Base-by-base conservation (phyloP, 2,329 filamentous ascomycete genomes). In the Magnaporthales sp. region DNA sequence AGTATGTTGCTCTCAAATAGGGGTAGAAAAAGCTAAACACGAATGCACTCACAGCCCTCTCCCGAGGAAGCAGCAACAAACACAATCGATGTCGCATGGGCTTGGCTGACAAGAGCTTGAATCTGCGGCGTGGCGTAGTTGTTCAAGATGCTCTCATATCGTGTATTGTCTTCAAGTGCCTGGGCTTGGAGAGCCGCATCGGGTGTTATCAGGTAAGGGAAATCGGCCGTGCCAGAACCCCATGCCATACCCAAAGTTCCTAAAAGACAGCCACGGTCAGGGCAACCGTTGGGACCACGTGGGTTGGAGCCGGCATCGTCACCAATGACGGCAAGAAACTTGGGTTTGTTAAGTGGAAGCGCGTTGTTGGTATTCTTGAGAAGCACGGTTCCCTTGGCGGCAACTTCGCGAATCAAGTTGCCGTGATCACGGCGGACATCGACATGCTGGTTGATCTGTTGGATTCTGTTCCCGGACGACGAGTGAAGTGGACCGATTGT, bases 51-150 rank as follows among this genome's bases (percentile, higher is more conserved):
- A 46, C 38, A 65, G 6, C 92, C 93, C 78, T 98, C 95, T 66
- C 94, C 94, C 3, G 90, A 86, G 74, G 93, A 84, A 15, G 93
- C 89, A 71, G 97, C 97, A 73, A 91, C 93, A 72, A 98, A 98
- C 11, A 97, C 93, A 58, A 99, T 84, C 70, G 93, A 81, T 0
- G 89, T 88, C 15, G 86, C 88, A 67, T 87, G 80, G n/a, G 85
- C 82, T 71, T 90, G 84, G 9, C 79, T 79, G 13, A 90, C 79
- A 1, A 96, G 76, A 0, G 76, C 80, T 70, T 87, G 77, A 62
- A 88, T 88, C 74, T 91, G 75, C 78, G 81, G 74, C 81, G 89
- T 72, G 76, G 86, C 78, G 72, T 87, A 84, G 78, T 89, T 89
- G 76, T 87, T 81, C 10, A 90, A 81, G 68, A 92, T 82, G 72